Evolutionary conservation across 345 rosid species (phyloP).

Genomic region (Lepidium sativum): DNA sequence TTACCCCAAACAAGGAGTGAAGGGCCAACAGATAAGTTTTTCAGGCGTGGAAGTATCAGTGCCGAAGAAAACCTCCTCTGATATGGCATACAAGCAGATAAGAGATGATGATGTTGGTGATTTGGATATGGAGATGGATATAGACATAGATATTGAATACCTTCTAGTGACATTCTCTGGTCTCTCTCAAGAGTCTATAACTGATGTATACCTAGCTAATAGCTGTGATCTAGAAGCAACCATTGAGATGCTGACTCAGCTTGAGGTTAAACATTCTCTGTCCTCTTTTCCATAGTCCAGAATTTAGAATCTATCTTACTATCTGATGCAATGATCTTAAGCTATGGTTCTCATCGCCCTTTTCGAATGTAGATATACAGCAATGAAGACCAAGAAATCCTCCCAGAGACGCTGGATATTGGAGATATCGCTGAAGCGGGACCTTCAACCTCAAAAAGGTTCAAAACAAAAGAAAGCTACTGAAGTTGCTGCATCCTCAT

Average conservation of each 20-base stretch:
- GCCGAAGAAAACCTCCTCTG: constrained; percentile 26
- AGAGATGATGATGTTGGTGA: constrained; percentile 70
- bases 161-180: constrained; percentile 65
- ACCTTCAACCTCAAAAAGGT: constrained; percentile 31
- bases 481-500: constrained; percentile 33
- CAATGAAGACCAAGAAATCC: constrained; percentile 35
- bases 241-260: constrained; percentile 74
- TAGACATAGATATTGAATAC: constrained; percentile 64
- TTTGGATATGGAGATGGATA: constrained; percentile 41
- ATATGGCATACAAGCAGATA: constrained; percentile 33
- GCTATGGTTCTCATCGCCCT: not conserved
- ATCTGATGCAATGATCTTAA: not conserved
- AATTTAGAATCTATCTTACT: not conserved
- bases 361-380: constrained; percentile 39
- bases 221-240: constrained; percentile 62
- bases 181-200: constrained; percentile 67
- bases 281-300: not conserved
- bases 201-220: constrained; percentile 67
- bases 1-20: not conserved
- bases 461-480: constrained; percentile 40
- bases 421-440: constrained; percentile 52
- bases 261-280: constrained; percentile 46
- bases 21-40: constrained; percentile 16
- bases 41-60: constrained; percentile 18
- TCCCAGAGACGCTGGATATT: constrained; percentile 72